Evolutionary conservation across 139 green algal genomes (phyloP).

Genomic region (Chlamydomonas schloesseri): DNA sequence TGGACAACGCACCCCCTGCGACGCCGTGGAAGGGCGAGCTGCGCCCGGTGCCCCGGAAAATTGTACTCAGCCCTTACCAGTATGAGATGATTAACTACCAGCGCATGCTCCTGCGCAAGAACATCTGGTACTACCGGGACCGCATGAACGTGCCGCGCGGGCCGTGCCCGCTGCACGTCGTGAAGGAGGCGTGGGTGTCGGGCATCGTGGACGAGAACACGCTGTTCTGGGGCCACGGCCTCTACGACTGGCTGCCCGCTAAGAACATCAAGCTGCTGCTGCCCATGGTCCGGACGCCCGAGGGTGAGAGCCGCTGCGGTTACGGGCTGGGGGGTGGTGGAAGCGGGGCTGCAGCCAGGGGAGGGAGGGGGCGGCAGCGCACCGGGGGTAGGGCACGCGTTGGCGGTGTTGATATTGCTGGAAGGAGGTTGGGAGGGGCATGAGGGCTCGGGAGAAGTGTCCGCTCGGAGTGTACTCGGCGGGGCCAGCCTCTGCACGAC

Average conservation of each 20-base stretch:
- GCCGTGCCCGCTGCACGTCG: slow-evolving; percentile 86
- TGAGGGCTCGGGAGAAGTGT: no score
- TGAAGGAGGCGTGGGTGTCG: slow-evolving; percentile 87
- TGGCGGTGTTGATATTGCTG: no score
- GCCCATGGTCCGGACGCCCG: slow-evolving; percentile 87
- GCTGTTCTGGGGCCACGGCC: slow-evolving; percentile 92
- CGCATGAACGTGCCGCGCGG: slow-evolving; percentile 81
- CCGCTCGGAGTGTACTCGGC: no score
- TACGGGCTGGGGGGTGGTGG: not conserved
- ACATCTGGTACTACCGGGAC: slow-evolving; percentile 89
- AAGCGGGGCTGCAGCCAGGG: not conserved
- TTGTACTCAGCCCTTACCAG: slow-evolving; percentile 69
- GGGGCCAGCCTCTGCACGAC: no score
- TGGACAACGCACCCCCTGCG: slow-evolving; percentile 46
- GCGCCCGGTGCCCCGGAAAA: slow-evolving; percentile 51
- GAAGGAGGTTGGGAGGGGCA: no score
- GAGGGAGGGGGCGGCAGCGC: not conserved
- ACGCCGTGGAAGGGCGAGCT: slow-evolving; percentile 53
- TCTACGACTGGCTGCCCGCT: slow-evolving; percentile 90
- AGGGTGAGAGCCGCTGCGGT: slow-evolving; percentile 71
- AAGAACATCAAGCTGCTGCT: slow-evolving; percentile 92
- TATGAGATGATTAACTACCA: slow-evolving; percentile 87
- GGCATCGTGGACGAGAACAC: slow-evolving; percentile 94
- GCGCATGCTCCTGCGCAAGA: slow-evolving; percentile 81
- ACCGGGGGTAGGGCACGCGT: no score